phyloP scores from a whole-genome alignment of 177 flowering plant species.

The Vitis hybrid region DNA sequence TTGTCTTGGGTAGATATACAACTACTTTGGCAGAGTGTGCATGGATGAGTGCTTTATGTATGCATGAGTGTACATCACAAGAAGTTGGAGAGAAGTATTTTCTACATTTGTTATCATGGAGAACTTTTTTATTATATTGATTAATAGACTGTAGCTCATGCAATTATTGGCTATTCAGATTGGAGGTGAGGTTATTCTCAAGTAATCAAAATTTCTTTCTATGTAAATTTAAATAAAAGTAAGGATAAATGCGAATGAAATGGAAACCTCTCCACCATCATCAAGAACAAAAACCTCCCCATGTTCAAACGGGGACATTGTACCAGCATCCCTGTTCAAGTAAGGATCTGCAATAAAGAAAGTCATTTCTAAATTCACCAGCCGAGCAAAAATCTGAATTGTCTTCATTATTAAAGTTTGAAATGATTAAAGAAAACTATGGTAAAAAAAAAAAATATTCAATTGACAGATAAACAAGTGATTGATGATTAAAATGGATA shows the following conservation, averaged over 20 bases:
- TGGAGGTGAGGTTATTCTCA: too few species aligned
- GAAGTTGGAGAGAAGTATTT: too few species aligned
- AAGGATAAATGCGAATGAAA: background rate
- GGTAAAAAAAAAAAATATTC: background rate
- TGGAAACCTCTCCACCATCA: slow-evolving; percentile 92
- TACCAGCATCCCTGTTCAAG: slow-evolving; percentile 95
- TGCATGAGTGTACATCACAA: too few species aligned
- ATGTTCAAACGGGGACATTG: slow-evolving; percentile 98
- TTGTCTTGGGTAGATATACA: too few species aligned
- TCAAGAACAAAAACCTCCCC: slow-evolving; percentile 98
- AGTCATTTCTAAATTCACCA: background rate
- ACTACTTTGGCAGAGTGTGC: too few species aligned
- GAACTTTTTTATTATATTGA: too few species aligned
- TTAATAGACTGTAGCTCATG: too few species aligned
- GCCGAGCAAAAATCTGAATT: background rate
- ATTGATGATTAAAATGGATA: too few species aligned
- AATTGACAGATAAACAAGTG: too few species aligned
- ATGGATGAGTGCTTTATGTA: too few species aligned
- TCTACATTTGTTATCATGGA: too few species aligned
- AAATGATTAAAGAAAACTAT: background rate
- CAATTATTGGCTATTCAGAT: too few species aligned
- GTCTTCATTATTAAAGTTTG: background rate
- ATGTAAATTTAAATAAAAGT: background rate
- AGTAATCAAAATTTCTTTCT: background rate
- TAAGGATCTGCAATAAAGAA: slow-evolving; percentile 72